phyloP scores from a whole-genome alignment of 1,284 basidiomycete genomes.

The Marasmius oreades region DNA sequence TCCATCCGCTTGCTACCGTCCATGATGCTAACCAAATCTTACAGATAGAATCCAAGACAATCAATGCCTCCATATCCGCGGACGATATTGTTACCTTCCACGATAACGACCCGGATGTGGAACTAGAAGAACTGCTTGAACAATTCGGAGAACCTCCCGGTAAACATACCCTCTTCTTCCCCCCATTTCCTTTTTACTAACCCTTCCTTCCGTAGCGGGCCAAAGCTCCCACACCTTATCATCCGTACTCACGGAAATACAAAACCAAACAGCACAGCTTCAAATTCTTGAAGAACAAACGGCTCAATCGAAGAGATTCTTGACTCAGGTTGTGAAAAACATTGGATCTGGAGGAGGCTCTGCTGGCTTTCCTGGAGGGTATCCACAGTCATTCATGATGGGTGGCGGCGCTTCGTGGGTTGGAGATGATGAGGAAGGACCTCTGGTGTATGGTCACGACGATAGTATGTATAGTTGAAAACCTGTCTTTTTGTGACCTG shows the following conservation, averaged over 20 bases:
- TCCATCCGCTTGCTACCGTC: neutral
- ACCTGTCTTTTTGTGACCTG: no score
- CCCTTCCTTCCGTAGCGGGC: neutral
- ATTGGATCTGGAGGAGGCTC: neutral
- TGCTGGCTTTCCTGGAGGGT: neutral
- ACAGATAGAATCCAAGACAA: constrained; percentile 67
- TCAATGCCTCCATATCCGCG: constrained; percentile 59
- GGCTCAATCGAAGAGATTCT: constrained; percentile 60
- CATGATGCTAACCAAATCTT: neutral
- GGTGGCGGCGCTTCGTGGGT: neutral
- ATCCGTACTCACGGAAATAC: constrained; percentile 30
- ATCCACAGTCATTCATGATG: neutral
- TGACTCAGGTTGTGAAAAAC: constrained; percentile 49
- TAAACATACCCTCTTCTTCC: neutral
- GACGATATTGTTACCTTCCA: constrained; percentile 71
- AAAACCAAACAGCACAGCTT: constrained; percentile 51
- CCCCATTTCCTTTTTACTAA: no score
- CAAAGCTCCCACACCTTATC: neutral
- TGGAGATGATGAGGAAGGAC: neutral
- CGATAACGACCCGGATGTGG: constrained; percentile 62
- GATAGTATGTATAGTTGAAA: neutral
- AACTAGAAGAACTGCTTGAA: constrained; percentile 63
- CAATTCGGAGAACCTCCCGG: constrained; percentile 17
- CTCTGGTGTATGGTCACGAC: neutral
- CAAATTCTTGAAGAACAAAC: constrained; percentile 53